phyloP scores from a whole-genome alignment of 2,329 filamentous ascomycete species.

The Fusarium bactridioides region DNA sequence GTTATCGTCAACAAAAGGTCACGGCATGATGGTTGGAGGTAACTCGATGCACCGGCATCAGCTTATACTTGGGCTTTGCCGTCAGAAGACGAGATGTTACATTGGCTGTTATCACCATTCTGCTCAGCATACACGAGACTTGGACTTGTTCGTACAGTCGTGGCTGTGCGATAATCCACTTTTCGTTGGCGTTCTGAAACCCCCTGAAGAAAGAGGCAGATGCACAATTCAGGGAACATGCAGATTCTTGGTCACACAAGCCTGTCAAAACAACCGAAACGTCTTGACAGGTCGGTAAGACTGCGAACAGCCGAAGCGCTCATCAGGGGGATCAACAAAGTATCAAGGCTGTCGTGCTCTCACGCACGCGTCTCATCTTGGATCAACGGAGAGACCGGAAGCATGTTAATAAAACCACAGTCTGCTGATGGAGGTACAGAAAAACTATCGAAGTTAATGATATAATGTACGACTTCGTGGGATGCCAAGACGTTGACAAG shows the following conservation, averaged over 20 bases:
- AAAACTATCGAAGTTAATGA: conserved; percentile 12
- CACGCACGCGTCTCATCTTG: neutral
- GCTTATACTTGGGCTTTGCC: neutral
- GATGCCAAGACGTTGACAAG: conserved; percentile 22
- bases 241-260: conserved; percentile 24
- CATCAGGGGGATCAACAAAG: conserved; percentile 12
- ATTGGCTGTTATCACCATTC: conserved; percentile 1
- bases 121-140: conserved; percentile 1
- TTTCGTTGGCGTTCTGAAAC: conserved; percentile 8
- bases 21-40: neutral
- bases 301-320: conserved; percentile 22
- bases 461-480: conserved; percentile 21
- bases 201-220: neutral
- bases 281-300: conserved; percentile 26
- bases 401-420: neutral
- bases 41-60: neutral
- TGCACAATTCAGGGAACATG: conserved; percentile 26
- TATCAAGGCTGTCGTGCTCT: neutral
- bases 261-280: conserved; percentile 30
- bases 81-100: neutral
- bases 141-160: conserved; percentile 4
- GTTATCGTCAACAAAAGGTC: neutral
- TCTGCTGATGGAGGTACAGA: conserved; percentile 20
- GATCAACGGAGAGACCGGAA: conserved; percentile 18
- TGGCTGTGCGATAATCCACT: conserved; percentile 8